A percentile compares a stretch with the other conserved stretches of the same genome.
Conservation (phyloP, 352 stramenopile species). For the Pythium sp. region DNA sequence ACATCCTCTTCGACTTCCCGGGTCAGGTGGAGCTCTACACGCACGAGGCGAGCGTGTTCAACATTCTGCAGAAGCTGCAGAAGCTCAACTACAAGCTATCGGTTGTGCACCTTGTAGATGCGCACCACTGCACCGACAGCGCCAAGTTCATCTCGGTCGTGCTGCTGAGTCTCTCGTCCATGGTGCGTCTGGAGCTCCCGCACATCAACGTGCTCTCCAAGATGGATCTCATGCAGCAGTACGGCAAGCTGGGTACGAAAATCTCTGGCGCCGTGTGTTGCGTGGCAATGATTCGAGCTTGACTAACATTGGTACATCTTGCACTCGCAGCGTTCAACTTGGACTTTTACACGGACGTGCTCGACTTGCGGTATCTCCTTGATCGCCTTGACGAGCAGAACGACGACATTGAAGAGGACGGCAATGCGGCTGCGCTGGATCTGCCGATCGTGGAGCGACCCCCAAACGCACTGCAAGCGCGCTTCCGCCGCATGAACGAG, state of each 20-base stretch:
- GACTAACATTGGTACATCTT: neutral
- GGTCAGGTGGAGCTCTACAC: constrained; percentile 99
- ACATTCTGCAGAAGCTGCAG: constrained; percentile 93
- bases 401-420: constrained; percentile 41
- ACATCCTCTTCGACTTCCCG: constrained; percentile 98
- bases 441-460: constrained; percentile 23
- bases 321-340: constrained; percentile 66
- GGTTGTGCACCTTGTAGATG: constrained; percentile 95
- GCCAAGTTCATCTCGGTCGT: constrained; percentile 98
- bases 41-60: constrained; percentile 96
- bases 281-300: neutral
- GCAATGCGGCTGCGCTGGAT: constrained; percentile 27
- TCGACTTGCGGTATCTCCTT: constrained; percentile 81
- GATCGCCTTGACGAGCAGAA: constrained; percentile 75
- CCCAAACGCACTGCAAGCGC: constrained; percentile 36
- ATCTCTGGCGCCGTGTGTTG: neutral
- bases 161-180: constrained; percentile 96
- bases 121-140: constrained; percentile 91
- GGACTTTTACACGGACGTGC: constrained; percentile 86
- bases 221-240: constrained; percentile 96
- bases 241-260: constrained; percentile 69
- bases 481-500: constrained; percentile 84
- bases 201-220: constrained; percentile 99
- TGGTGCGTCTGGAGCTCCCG: constrained; percentile 97
- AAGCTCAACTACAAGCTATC: constrained; percentile 88